Base-by-base conservation (phyloP, 768 basidiomycete species). In the Tremella yokohamensis region DNA sequence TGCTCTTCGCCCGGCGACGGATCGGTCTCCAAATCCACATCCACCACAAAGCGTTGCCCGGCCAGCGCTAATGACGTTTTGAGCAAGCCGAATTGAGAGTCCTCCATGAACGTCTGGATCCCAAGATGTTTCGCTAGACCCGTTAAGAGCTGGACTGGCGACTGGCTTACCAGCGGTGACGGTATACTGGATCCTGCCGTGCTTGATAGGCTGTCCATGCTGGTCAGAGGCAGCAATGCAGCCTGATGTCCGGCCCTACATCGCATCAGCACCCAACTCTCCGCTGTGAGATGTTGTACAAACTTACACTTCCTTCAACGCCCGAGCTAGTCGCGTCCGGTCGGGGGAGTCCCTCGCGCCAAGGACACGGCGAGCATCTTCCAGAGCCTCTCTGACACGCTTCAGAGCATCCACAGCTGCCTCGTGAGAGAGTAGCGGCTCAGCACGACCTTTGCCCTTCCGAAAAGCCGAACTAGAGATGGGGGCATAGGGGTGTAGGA, bases 71-170 rank as follows among this genome's bases (percentile, higher is more conserved):
- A 42, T 6, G 65, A 61, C 13, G 63, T 61, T 53, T 69, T 69
- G 19, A 72, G 53, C 7, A 72, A 55, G 8, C 70, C 70, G 52
- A 72, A 72, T 57, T 72, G 70, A 1, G 70, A 69, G 49, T 72
- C 70, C 55, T 72, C 70, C 42, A 69, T 62, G 49, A 63, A 72
- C 45, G 62, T 56, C 52, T 72, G 61, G 40, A 72, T 61, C n/a
- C 53, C 57, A 12, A 63, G 49, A n/a, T 26, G n/a, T 47, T 42
- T 50, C 1, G 68, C 66, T 2, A 72, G 52, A 6, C 49, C 22
- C 19, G 58, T 53, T 4, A 72, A 56, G 3, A 72, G 58, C 37
- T 64, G 40, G 18, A 61, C 57, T 1, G 69, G 66, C 4, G 55
- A 9, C 1, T 65, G 57, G 3, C 19, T 8, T 0, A 61, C 45